Base-by-base conservation (phyloP, 2,329 filamentous ascomycete species). In the Aspergillus oerlinghausenensis region DNA sequence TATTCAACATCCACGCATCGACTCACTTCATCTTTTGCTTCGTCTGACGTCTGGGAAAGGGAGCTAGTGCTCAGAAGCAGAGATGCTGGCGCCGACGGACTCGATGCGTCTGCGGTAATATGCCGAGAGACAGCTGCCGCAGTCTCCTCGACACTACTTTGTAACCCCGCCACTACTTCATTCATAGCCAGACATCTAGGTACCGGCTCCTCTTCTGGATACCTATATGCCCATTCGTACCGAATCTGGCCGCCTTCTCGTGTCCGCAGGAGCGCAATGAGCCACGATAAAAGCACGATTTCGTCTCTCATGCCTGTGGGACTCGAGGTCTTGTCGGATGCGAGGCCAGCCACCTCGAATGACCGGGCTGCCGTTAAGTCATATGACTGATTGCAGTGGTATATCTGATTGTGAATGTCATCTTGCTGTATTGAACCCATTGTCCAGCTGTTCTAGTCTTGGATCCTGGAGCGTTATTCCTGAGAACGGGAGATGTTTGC, bases 281-380 rank as follows among this genome's bases (percentile, higher is more conserved):
- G 69, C 78, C 78, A 80, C 43, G 78, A 71, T 38, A 75, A 48
- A 10, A 80, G 70, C 11, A 80, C 19, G 17, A 75, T 52, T 19
- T 77, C 76, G n/a, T 78, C 73, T 55, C 61, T 74, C 65, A 75
- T 68, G 29, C 70, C 66, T 7, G 74, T 76, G 17, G 63, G 62
- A 10, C 66, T 69, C 11, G 40, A n/a, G 3, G 35, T 51, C 17
- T 68, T 54, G 38, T 71, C 57, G 32, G 67, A 59, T 10, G 55
- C 60, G 55, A 75, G 65, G 4, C 59, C 65, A 21, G 45, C 42
- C n/a, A 75, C 43, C n/a, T 70, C 57, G 55, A 71, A 71, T 38
- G 61, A 32, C 29, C 11, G 10, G 29, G 29, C 10, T 14, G 29
- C 11, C 10, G 4, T 5, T 17, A 14, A 35, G 32, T 17, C 11